Percentiles rank a stretch among this genome's conserved stretches.
Conservation (phyloP, 2,329 filamentous ascomycete species). For the Verticillium klebahnii region DNA sequence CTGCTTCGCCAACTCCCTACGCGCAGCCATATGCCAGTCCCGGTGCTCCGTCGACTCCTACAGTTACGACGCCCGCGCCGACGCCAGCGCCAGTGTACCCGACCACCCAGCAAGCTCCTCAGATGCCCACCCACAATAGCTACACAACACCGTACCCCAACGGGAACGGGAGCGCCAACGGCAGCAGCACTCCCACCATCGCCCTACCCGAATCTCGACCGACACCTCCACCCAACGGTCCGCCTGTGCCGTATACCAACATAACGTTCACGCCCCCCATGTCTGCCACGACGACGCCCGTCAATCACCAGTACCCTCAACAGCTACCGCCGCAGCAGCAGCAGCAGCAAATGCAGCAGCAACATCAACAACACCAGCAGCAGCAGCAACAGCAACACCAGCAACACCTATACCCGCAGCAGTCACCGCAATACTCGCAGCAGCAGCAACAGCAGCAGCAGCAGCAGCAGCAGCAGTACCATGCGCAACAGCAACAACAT, state of each 20-base stretch:
- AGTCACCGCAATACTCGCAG: conserved; percentile 2
- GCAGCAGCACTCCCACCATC: conserved; percentile 22
- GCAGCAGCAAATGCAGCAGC: no score
- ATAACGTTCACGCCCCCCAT: conserved; percentile 13
- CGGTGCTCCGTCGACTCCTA: conserved; percentile 33
- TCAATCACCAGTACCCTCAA: neutral
- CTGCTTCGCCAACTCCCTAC: conserved; percentile 51
- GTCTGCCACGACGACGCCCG: neutral
- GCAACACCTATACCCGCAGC: neutral
- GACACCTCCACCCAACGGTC: conserved; percentile 10
- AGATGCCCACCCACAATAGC: conserved; percentile 13
- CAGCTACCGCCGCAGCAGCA: neutral
- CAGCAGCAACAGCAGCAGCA: conserved; percentile 14
- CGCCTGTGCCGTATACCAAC: conserved; percentile 15
- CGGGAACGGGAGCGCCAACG: conserved; percentile 22
- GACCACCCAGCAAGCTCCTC: conserved; percentile 10
- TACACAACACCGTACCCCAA: conserved; percentile 34
- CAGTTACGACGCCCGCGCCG: conserved; percentile 26
- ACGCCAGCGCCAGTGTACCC: conserved; percentile 32
- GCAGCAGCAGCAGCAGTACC: conserved; percentile 3
- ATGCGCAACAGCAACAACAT: conserved; percentile 2
- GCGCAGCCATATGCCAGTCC: conserved; percentile 47
- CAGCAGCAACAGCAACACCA: conserved; percentile 1
- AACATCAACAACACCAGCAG: neutral
- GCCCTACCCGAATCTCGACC: conserved; percentile 15